These are phyloP conservation scores for Mycena rebaudengoi DNA, from an alignment of 768 basidiomycete species.

Conservation along the genomic window DNA sequence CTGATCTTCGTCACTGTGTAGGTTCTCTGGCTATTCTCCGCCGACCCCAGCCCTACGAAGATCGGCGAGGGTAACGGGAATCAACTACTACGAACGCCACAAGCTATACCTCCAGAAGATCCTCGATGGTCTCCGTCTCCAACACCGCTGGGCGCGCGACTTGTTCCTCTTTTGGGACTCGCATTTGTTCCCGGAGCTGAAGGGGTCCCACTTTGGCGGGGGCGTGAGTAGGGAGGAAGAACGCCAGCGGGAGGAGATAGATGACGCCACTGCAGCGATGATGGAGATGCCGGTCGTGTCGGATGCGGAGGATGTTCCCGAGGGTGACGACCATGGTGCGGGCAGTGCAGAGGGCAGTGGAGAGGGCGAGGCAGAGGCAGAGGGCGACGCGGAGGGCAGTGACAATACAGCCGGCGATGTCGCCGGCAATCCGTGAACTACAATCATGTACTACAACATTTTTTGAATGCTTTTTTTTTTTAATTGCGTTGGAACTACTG, in stretches of 20 bases:
- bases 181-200: background rate
- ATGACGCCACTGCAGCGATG: background rate
- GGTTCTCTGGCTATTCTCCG: background rate
- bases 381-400: background rate
- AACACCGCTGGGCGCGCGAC: background rate
- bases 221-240: background rate
- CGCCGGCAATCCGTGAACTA: too few relatives aligned
- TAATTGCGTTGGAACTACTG: too few relatives aligned
- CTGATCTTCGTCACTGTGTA: background rate
- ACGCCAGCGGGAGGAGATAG: background rate
- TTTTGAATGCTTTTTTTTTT: too few relatives aligned
- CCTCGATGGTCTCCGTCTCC: background rate
- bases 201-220: background rate
- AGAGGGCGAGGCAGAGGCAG: background rate
- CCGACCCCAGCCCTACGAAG: background rate
- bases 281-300: background rate
- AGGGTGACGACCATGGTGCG: background rate
- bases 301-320: background rate
- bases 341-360: background rate
- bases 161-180: background rate
- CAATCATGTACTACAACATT: too few relatives aligned
- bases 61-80: background rate
- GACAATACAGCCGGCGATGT: too few relatives aligned
- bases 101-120: background rate
- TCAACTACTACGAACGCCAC: too few relatives aligned